phyloP scores from a whole-genome alignment of 2,329 filamentous ascomycete species.

The Calycina herbarum region DNA sequence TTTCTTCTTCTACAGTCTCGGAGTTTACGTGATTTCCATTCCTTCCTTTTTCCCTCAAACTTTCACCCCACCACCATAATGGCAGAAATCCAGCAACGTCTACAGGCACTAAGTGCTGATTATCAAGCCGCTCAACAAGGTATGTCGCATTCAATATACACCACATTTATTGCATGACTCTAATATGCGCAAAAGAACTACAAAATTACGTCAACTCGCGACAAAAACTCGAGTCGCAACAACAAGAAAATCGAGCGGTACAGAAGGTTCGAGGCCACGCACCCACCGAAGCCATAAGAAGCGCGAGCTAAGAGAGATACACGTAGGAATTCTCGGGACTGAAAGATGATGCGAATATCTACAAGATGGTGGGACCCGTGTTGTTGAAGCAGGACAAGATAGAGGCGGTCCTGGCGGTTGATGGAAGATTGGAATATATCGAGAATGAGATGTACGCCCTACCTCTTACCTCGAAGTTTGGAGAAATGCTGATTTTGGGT shows the following conservation, averaged over 20 bases:
- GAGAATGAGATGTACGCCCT: conserved; percentile 80
- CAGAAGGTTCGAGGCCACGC: conserved; percentile 60
- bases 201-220: conserved; percentile 73
- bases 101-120: conserved; percentile 83
- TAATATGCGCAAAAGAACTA: conserved; percentile 61
- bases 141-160: conserved; percentile 36
- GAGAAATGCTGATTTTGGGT: conserved; percentile 16
- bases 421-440: conserved; percentile 89
- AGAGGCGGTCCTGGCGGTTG: conserved; percentile 88
- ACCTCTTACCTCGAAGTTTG: background rate
- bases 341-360: conserved; percentile 82
- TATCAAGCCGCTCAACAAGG: conserved; percentile 86
- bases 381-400: conserved; percentile 90
- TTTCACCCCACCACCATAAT: conserved; percentile 44
- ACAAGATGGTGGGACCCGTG: conserved; percentile 92
- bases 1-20: background rate
- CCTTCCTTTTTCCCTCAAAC: background rate
- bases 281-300: background rate
- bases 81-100: conserved; percentile 71
- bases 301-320: conserved; percentile 19
- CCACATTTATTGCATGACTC: background rate
- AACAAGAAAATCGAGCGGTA: conserved; percentile 87
- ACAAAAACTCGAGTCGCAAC: conserved; percentile 91
- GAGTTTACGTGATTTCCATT: background rate
- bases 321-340: conserved; percentile 77